A percentile compares a stretch with the other conserved stretches of the same genome.
These are phyloP conservation scores for Penicillium crystallinum DNA, from an alignment of 495 filamentous ascomycete species.

Conservation along the genomic window DNA sequence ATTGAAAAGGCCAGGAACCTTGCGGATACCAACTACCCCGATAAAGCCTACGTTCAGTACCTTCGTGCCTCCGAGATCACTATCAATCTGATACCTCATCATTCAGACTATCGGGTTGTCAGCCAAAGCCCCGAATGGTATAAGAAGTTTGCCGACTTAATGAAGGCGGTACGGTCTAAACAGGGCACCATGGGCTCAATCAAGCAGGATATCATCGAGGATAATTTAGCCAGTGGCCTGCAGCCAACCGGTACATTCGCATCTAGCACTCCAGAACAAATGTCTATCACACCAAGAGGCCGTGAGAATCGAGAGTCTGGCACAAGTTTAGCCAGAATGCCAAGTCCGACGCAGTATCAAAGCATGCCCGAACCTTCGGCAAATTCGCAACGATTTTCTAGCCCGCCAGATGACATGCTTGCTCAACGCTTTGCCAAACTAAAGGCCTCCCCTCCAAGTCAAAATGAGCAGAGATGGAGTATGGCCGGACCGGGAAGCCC, in stretches of 20 bases:
- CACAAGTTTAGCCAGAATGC: slow-evolving; percentile 32
- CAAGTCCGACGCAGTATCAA: slow-evolving; percentile 40
- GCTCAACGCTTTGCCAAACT: slow-evolving; percentile 46
- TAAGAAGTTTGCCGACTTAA: slow-evolving; percentile 38
- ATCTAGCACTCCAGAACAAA: slow-evolving; percentile 7
- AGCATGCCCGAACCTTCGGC: slow-evolving; percentile 14
- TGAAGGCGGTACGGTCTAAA: slow-evolving; percentile 46
- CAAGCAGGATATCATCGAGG: slow-evolving; percentile 42
- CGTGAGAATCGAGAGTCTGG: slow-evolving; percentile 21
- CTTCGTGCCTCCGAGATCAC: slow-evolving; percentile 73
- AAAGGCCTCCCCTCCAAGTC: slow-evolving; percentile 24
- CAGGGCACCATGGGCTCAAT: slow-evolving; percentile 42
- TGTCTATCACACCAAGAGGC: slow-evolving; percentile 12
- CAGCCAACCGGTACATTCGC: slow-evolving; percentile 21
- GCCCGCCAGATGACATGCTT: slow-evolving; percentile 33
- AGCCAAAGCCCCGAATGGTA: slow-evolving; percentile 34
- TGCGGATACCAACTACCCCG: slow-evolving; percentile 48
- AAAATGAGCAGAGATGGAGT: slow-evolving; percentile 29
- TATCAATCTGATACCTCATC: slow-evolving; percentile 65
- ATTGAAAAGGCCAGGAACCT: slow-evolving; percentile 31
- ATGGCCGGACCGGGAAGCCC: slow-evolving; percentile 17
- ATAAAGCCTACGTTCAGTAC: slow-evolving; percentile 69
- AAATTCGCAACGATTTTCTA: slow-evolving; percentile 22
- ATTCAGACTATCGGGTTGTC: slow-evolving; percentile 54
- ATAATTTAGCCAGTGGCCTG: slow-evolving; percentile 33